Evolutionary conservation across 2,329 filamentous ascomycete genomes (phyloP), one percentile per base, ranked within the genome.

Genomic region (Raffaelea deltoideospora): DNA sequence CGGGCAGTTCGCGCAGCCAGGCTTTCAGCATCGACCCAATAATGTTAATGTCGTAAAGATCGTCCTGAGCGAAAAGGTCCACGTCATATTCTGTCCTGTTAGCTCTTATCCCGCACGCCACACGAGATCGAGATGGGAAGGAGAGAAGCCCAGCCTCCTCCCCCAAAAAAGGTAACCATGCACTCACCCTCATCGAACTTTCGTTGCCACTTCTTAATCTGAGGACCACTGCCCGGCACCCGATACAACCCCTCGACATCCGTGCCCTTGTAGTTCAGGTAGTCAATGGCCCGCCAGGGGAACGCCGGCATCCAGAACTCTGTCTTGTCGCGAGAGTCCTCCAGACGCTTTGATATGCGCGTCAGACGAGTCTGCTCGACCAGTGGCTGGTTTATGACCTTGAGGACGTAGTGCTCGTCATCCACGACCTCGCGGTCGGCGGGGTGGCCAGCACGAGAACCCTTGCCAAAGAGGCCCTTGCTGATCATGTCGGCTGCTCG

Each of bases 301-400:
- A 96, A 78, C 7, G 86, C 83, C 11, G 88, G 88, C 87, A 96
- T 94, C 88, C 88, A 96, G 52, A 92, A 96, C 52, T 95, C 88
- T 1, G 88, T 96, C 65, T 95, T 95, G 52, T 96, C 88, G 43
- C 79, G 74, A 10, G 87, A 94, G 42, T 82, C 75, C 51, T 92
- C 84, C 31, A 96, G 63, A 22, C 80, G 75, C 57, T 88, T 92
- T 8, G 86, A 92, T 52, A 96, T 95, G 44, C 88, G 73, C 0
- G 88, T 95, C 44, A 77, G 65, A n/a, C 88, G 76, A 7, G 87
- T 87, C 58, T 96, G 88, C 53, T 94, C 80, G 20, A 93, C 69
- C 22, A 96, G 63, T 2, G 86, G 85, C 34, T 82, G 64, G 49
- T 90, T 93, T 53, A 96, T 84, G 31, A 93, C 76, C 47, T 80